Base-by-base conservation (phyloP, 176 grass and related monocot genomes). In the Juncus effusus region DNA sequence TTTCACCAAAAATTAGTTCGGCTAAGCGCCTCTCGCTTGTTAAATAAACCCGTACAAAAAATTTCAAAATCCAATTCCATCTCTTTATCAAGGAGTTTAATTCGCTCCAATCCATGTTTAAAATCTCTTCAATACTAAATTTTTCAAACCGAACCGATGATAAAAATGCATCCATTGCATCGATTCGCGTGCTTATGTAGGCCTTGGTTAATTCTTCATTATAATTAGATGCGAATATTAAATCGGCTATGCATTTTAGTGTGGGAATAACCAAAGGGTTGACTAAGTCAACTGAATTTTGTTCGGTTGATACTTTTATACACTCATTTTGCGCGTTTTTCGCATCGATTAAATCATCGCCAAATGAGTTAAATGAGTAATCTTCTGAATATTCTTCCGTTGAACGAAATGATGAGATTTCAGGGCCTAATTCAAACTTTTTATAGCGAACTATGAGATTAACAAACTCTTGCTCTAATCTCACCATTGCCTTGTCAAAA, bases 391-490 rank as follows among this genome's bases (percentile, higher is more conserved):
- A 89, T 41, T 80, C 82, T 62, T 92, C 94, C 41, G 67, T 84
- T 68, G 88, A 93, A 53, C 58, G 78, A 62, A 89, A 86, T 13
- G 88, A 86, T 40, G 88, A 55, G 65, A 56, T 28, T 36, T 82
- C 94, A 64, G 77, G 85, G 44, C 76, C 80, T 68, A 92, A 42
- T 19, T 72, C 10, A 42, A 82, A 76, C 36, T 92, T 82, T 54
- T 59, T 77, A 55, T 89, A 89, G 61, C 79, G 69, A 39, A 61
- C 54, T 38, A 97, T 80, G 71, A 97, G 88, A 67, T 84, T 80
- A 73, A 81, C 78, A 77, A 93, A 89, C 70, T 93, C 88, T 40
- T 97, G 82, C 53, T 97, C 94, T 42, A 97, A 83, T 72, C 88
- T 97, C 15, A 69, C 65, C 82, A 93, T 89, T 68, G 67, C 88